Percentiles rank a stretch among this genome's conserved stretches.
These are phyloP conservation scores for Protomyces arabidopsidicola DNA, from an alignment of 1,139 yeast species.

Conservation along the genomic window DNA sequence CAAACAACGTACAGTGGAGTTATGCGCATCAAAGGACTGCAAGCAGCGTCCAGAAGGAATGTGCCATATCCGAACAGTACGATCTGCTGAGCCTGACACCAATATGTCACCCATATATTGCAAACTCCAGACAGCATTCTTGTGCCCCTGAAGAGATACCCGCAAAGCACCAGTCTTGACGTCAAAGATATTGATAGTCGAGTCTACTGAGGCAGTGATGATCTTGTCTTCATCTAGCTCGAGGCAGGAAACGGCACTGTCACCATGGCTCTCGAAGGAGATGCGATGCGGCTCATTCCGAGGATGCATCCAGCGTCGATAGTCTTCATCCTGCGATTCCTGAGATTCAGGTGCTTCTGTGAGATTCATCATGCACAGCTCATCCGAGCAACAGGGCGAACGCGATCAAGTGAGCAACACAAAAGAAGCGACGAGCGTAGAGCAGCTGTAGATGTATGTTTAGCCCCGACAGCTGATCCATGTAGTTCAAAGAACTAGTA, in stretches of 20 bases:
- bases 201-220: constrained; percentile 89
- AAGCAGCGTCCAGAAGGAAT: constrained; percentile 69
- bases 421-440: no score
- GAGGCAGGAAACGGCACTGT: constrained; percentile 84
- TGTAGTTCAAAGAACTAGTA: no score
- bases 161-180: constrained; percentile 61
- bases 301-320: constrained; percentile 79
- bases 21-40: constrained; percentile 86
- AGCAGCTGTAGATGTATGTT: no score
- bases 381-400: no score
- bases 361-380: no score
- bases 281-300: constrained; percentile 62
- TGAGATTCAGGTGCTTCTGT: no score
- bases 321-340: no score
- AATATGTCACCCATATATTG: constrained; percentile 73
- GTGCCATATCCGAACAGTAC: constrained; percentile 89
- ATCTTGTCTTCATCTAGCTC: constrained; percentile 90
- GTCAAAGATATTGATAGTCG: constrained; percentile 72
- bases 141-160: constrained; percentile 68
- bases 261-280: constrained; percentile 68
- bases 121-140: constrained; percentile 98
- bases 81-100: constrained; percentile 87
- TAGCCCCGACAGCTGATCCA: no score
- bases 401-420: no score
- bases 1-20: constrained; percentile 92